Conservation (phyloP, 116 monocot genomes). For the Iris pallida region DNA sequence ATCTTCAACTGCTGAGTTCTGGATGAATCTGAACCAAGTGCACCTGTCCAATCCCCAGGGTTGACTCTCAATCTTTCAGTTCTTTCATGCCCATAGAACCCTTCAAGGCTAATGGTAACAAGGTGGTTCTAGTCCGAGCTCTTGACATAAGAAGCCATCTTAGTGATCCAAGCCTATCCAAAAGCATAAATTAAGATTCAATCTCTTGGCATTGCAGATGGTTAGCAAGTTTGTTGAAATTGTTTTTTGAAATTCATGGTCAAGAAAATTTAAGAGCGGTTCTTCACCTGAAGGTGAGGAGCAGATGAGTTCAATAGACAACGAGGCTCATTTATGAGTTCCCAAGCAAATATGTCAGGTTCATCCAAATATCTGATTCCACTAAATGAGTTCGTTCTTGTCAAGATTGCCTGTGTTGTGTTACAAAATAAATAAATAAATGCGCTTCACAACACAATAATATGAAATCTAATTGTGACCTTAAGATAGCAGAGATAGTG, state of each 20-base stretch:
- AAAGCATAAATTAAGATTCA: not conserved
- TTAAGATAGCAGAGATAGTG: too few relatives aligned
- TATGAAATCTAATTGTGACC: too few relatives aligned
- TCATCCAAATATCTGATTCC: conserved; percentile 75
- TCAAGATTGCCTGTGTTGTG: conserved; percentile 56
- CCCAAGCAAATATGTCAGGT: conserved; percentile 93
- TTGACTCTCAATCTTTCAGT: conserved; percentile 48
- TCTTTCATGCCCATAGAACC: conserved; percentile 64
- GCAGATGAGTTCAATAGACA: conserved; percentile 69
- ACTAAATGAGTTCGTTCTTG: conserved; percentile 70
- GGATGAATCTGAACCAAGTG: conserved; percentile 79
- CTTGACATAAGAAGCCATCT: conserved; percentile 79
- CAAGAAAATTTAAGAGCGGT: too few relatives aligned
- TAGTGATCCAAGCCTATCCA: conserved; percentile 68
- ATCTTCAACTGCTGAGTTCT: conserved; percentile 54
- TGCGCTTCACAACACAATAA: too few relatives aligned
- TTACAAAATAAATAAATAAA: not conserved
- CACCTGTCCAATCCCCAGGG: conserved; percentile 78
- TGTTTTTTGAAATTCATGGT: too few relatives aligned
- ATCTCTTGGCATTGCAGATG: too few relatives aligned
- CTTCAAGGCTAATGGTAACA: conserved; percentile 79
- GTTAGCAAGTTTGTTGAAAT: too few relatives aligned
- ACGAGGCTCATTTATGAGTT: conserved; percentile 91
- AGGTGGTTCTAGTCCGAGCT: conserved; percentile 72
- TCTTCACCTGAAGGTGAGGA: conserved; percentile 66